phyloP scores from a whole-genome alignment of 345 rosid species.

The Litchi chinensis region DNA sequence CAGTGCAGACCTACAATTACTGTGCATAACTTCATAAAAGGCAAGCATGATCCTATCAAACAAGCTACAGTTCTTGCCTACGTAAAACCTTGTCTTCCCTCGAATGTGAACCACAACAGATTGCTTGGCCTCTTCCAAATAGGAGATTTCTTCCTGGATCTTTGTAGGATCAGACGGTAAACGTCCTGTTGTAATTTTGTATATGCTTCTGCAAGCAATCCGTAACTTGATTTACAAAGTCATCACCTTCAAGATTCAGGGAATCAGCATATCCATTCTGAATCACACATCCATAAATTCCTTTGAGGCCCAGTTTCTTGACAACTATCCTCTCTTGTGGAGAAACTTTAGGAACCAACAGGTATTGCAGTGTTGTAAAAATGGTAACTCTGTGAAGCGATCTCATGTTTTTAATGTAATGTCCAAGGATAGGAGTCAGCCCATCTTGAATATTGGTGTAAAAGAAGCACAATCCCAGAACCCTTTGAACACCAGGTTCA shows the following conservation, averaged over 20 bases:
- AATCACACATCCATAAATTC: conserved; percentile 58
- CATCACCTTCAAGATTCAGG: conserved; percentile 53
- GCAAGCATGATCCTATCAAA: conserved; percentile 57
- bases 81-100: conserved; percentile 65
- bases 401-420: conserved; percentile 73
- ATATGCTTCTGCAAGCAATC: conserved; percentile 40
- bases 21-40: conserved; percentile 62
- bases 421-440: conserved; percentile 76
- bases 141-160: conserved; percentile 40
- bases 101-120: conserved; percentile 56
- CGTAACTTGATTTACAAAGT: conserved; percentile 50
- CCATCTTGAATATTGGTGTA: conserved; percentile 86
- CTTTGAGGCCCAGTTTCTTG: conserved; percentile 40
- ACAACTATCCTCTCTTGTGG: conserved; percentile 51
- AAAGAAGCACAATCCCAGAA: conserved; percentile 80
- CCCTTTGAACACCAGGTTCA: conserved; percentile 70
- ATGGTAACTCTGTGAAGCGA: conserved; percentile 83
- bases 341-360: conserved; percentile 63
- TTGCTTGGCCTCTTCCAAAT: conserved; percentile 41
- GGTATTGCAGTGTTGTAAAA: conserved; percentile 67
- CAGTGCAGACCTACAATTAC: conserved; percentile 63
- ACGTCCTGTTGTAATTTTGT: conserved; percentile 16
- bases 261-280: conserved; percentile 72
- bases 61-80: conserved; percentile 46
- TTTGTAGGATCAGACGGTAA: conserved; percentile 14